These are phyloP conservation scores for Penicillium turbatum DNA, from an alignment of 495 filamentous ascomycete species.

Conservation along the genomic window DNA sequence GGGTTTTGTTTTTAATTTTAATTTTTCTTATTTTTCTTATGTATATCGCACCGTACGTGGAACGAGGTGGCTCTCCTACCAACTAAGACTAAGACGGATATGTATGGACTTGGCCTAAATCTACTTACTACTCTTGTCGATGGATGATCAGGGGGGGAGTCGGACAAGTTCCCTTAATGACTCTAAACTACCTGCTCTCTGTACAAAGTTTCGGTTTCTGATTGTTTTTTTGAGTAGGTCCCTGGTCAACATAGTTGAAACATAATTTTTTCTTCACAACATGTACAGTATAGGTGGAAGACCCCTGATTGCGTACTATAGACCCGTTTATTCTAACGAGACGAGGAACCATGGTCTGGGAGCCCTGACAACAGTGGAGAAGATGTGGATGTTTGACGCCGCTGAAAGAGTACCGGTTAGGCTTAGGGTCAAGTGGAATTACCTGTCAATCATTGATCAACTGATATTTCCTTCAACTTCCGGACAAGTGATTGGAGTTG, in stretches of 20 bases:
- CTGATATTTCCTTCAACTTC: constrained; percentile 21
- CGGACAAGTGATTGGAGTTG: constrained; percentile 22
- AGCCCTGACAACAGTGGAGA: constrained; percentile 28
- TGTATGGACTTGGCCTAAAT: constrained; percentile 28
- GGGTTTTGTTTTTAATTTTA: constrained; percentile 7
- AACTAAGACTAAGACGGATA: constrained; percentile 29
- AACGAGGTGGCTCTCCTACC: constrained; percentile 29
- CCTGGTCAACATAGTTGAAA: no score
- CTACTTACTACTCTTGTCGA: constrained; percentile 23
- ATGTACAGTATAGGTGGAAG: no score
- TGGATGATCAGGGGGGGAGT: constrained; percentile 24
- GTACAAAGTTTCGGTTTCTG: no score
- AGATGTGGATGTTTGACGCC: constrained; percentile 18
- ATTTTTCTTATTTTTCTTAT: constrained; percentile 6
- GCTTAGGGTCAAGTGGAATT: constrained; percentile 11
- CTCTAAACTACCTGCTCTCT: background rate
- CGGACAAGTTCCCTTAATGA: constrained; percentile 4
- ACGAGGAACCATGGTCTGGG: constrained; percentile 34
- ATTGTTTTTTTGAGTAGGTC: no score
- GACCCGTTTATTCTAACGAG: constrained; percentile 30
- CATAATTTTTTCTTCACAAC: no score
- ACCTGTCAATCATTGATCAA: constrained; percentile 34
- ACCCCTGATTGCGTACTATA: constrained; percentile 33
- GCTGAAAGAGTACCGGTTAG: constrained; percentile 12
- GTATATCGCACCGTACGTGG: constrained; percentile 26